These are phyloP conservation scores for Wickerhamomyces chambardii DNA, from an alignment of 805 yeast species.

Conservation along the genomic window DNA sequence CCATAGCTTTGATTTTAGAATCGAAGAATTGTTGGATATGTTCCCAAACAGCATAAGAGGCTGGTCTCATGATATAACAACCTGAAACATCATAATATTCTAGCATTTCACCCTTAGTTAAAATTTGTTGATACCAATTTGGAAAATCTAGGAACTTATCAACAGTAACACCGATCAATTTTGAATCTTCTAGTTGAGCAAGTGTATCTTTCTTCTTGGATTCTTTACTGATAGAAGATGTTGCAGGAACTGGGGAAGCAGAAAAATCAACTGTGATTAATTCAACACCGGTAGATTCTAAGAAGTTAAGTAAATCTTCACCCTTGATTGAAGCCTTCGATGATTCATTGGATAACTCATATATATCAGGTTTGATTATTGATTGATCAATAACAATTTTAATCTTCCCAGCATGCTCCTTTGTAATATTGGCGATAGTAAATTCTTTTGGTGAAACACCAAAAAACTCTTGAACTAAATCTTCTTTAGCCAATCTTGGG, in stretches of 20 bases:
- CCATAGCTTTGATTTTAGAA: constrained; percentile 69
- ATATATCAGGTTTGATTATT: constrained; percentile 26
- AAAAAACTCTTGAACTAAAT: constrained; percentile 59
- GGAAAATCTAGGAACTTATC: constrained; percentile 90
- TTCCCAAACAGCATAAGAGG: constrained; percentile 94
- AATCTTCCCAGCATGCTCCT: constrained; percentile 44
- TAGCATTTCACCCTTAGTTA: constrained; percentile 96
- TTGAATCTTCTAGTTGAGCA: constrained; percentile 73
- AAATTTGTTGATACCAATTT: constrained; percentile 94
- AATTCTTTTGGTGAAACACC: constrained; percentile 50
- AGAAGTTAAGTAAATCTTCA: constrained; percentile 32
- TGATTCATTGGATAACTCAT: constrained; percentile 39
- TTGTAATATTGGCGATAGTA: constrained; percentile 39
- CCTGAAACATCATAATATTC: constrained; percentile 99
- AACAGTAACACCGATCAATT: constrained; percentile 91
- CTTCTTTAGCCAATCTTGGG: constrained; percentile 83
- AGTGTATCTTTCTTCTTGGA: constrained; percentile 11
- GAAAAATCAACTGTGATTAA: constrained; percentile 45
- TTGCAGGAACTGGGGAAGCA: constrained; percentile 30
- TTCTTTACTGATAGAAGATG: constrained; percentile 20
- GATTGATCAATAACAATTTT: constrained; percentile 50
- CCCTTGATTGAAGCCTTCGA: constrained; percentile 44
- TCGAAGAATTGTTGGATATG: constrained; percentile 84
- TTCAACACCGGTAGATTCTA: constrained; percentile 43
- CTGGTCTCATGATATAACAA: constrained; percentile 95